These are phyloP conservation scores for Fusarium albosuccineum DNA, from an alignment of 2,329 filamentous ascomycete genomes.

Conservation along the genomic window DNA sequence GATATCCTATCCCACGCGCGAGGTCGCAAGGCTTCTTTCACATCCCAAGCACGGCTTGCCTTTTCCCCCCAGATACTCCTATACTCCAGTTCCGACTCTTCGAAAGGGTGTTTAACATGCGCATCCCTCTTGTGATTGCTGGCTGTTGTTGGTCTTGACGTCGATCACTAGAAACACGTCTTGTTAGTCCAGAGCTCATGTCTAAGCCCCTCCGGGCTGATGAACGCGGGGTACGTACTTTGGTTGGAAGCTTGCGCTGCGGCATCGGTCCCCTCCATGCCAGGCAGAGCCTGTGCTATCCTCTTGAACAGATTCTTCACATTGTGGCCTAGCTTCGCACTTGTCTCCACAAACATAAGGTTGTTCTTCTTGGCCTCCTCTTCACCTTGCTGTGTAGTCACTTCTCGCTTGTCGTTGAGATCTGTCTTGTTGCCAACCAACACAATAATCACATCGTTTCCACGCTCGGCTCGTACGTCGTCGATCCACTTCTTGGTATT, in stretches of 20 bases:
- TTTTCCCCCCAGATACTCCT: conserved; percentile 42
- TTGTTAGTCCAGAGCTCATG: conserved; percentile 4
- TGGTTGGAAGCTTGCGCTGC: conserved; percentile 79
- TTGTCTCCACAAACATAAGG: conserved; percentile 99
- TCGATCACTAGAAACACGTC: conserved; percentile 79
- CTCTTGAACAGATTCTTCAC: conserved; percentile 97
- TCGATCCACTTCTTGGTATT: conserved; percentile 99
- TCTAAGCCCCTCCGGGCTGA: not conserved
- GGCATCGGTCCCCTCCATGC: conserved; percentile 93
- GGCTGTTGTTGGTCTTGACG: conserved; percentile 84
- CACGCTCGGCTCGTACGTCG: conserved; percentile 94
- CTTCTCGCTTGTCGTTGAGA: conserved; percentile 97
- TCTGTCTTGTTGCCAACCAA: conserved; percentile 99
- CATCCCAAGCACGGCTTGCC: conserved; percentile 38
- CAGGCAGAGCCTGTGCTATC: conserved; percentile 97
- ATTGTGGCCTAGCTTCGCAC: conserved; percentile 96
- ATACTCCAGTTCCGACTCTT: conserved; percentile 41
- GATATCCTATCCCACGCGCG: conserved; percentile 47
- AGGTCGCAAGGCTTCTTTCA: conserved; percentile 34
- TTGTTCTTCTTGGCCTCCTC: conserved; percentile 99
- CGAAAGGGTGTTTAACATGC: conserved; percentile 50
- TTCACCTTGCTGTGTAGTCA: conserved; percentile 95
- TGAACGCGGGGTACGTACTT: conserved; percentile 70
- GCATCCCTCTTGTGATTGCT: conserved; percentile 79
- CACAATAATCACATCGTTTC: conserved; percentile 99